A percentile compares a stretch with the other conserved stretches of the same genome.
Evolutionary conservation across 441 rosid species (phyloP).

Genomic region (Mallotus repandus): DNA sequence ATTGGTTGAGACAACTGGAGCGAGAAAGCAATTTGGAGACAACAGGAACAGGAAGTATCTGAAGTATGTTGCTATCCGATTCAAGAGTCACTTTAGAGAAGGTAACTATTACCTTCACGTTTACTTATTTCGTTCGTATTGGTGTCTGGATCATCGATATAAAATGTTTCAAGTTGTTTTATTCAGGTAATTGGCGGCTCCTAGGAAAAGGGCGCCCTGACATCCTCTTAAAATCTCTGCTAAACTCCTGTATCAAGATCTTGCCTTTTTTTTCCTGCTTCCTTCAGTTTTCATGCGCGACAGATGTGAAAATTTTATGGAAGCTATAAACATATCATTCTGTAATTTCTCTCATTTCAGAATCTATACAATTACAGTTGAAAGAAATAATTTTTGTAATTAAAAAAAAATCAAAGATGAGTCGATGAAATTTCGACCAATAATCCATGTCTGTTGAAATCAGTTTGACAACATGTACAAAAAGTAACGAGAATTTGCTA

Average conservation of each 20-base stretch:
- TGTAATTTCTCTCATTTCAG: too few species aligned
- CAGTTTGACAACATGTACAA: not conserved
- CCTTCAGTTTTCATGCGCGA: not conserved
- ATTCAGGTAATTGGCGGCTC: slow-evolving; percentile 6
- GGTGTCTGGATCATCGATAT: not conserved
- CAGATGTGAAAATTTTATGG: not conserved
- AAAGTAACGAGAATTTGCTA: not conserved
- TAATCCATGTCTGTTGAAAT: too few species aligned
- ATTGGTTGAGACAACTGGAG: slow-evolving; percentile 41
- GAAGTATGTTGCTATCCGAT: slow-evolving; percentile 40
- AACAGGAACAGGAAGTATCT: slow-evolving; percentile 44
- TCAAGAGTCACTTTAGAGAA: slow-evolving; percentile 53
- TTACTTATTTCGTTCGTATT: not conserved
- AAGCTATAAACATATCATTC: not conserved
- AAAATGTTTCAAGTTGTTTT: too few species aligned
- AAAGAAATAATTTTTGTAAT: too few species aligned
- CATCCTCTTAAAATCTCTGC: not conserved
- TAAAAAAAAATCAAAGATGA: too few species aligned
- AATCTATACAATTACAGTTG: too few species aligned
- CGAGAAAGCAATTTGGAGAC: slow-evolving; percentile 47
- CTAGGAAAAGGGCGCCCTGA: slow-evolving; percentile 10
- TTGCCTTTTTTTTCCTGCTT: not conserved
- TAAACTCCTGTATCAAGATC: not conserved
- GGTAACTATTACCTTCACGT: slow-evolving; percentile 19
- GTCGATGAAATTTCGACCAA: too few species aligned